Conservation (phyloP, 2,329 filamentous ascomycete species). For the Bipolaris gigantea region DNA sequence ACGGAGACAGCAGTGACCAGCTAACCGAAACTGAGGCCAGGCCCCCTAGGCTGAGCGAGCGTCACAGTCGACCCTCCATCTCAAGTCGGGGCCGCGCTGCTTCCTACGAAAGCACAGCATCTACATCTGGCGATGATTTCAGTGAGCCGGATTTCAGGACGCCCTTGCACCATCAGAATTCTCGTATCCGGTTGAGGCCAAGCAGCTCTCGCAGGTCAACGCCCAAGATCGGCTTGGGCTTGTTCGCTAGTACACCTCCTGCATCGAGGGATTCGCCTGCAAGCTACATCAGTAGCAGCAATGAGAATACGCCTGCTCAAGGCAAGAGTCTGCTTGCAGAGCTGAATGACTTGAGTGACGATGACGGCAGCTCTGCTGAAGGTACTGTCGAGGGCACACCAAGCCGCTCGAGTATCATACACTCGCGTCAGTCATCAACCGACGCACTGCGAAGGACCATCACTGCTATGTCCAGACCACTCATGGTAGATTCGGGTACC, state of each 20-base stretch:
- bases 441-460: slow-evolving; percentile 29
- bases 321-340: slow-evolving; percentile 89
- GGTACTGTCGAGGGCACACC: slow-evolving; percentile 43
- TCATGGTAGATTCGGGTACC: slow-evolving; percentile 62
- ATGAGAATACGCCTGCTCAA: slow-evolving; percentile 51
- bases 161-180: slow-evolving; percentile 63
- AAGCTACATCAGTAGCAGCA: slow-evolving; percentile 53
- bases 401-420: slow-evolving; percentile 35
- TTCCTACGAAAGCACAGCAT: slow-evolving; percentile 85
- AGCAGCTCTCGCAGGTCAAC: slow-evolving; percentile 59
- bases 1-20: slow-evolving; percentile 73
- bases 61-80: slow-evolving; percentile 47
- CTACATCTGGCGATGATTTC: slow-evolving; percentile 78
- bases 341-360: slow-evolving; percentile 76
- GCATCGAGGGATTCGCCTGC: slow-evolving; percentile 58
- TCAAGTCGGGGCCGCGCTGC: slow-evolving; percentile 59
- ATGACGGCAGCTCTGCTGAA: slow-evolving; percentile 47
- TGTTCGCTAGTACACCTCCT: slow-evolving; percentile 61
- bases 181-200: slow-evolving; percentile 71
- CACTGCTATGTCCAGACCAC: slow-evolving; percentile 27
- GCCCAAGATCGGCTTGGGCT: slow-evolving; percentile 61
- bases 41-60: slow-evolving; percentile 28
- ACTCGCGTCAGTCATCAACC: slow-evolving; percentile 39
- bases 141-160: slow-evolving; percentile 65
- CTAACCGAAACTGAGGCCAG: slow-evolving; percentile 80